A percentile compares a stretch with the other conserved stretches of the same genome.
phyloP scores from a whole-genome alignment of 2,329 filamentous ascomycete species.

The Aspergillus sojae region DNA sequence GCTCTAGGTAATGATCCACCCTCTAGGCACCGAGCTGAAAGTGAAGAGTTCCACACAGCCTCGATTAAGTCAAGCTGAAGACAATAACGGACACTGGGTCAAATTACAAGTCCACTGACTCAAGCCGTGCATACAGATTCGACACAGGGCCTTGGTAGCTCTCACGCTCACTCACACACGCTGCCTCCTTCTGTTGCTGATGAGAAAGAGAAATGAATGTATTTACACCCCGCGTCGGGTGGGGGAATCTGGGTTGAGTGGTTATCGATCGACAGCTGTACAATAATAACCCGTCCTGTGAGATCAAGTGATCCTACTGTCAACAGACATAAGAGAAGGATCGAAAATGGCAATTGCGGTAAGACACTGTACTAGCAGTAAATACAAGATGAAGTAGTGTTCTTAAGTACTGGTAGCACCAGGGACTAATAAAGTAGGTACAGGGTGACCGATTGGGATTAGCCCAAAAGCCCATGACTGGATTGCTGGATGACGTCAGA shows the following conservation, averaged over 20 bases:
- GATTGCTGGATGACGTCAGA: neutral
- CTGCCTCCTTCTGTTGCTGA: neutral
- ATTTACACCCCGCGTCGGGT: neutral
- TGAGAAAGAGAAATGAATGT: neutral
- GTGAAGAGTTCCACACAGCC: neutral
- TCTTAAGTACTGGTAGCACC: neutral
- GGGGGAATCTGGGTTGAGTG: neutral
- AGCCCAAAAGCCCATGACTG: neutral
- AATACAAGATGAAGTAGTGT: neutral
- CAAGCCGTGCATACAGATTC: neutral
- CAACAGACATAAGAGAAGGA: neutral
- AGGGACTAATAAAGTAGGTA: no score
- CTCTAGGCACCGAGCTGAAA: neutral
- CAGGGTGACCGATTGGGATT: neutral
- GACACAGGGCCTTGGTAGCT: neutral
- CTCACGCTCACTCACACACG: neutral
- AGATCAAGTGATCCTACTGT: neutral
- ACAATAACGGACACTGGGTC: neutral
- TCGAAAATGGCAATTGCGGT: neutral
- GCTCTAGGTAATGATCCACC: neutral
- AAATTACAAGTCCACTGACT: neutral
- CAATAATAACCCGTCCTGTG: neutral
- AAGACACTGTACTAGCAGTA: neutral
- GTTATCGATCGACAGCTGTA: neutral
- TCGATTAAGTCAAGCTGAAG: neutral